Evolutionary conservation across 1,284 basidiomycete genomes (phyloP).

Genomic region (Golubevia pallescens): DNA sequence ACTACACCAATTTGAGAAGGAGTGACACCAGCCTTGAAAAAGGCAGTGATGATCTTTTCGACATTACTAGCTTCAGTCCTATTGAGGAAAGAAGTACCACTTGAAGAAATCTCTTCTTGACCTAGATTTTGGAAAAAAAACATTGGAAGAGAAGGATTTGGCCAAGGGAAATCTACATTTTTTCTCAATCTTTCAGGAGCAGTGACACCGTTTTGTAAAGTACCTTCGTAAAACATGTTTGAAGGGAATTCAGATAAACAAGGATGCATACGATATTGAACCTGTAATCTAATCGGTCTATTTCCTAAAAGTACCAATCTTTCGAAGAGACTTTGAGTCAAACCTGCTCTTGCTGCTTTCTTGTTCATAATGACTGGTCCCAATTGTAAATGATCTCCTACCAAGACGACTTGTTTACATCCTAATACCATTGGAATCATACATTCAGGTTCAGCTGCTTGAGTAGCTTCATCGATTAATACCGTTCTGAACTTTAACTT

Average conservation of each 20-base stretch:
- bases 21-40: conserved; percentile 97
- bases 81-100: conserved; percentile 97
- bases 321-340: conserved; percentile 97
- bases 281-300: conserved; percentile 94
- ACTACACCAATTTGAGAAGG: conserved; percentile 97
- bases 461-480: conserved; percentile 97
- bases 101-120: conserved; percentile 97
- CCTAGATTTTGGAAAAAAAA: conserved; percentile 99
- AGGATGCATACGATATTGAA: conserved; percentile 99
- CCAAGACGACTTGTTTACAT: conserved; percentile 97
- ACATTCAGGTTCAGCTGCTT: conserved; percentile 97
- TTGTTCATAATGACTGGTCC: conserved; percentile 99
- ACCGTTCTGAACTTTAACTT: conserved; percentile 99
- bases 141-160: conserved; percentile 96
- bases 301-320: conserved; percentile 93
- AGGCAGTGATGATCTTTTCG: conserved; percentile 99
- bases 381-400: conserved; percentile 96
- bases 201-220: conserved; percentile 97
- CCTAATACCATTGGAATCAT: conserved; percentile 99
- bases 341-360: conserved; percentile 94
- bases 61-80: conserved; percentile 98
- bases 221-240: conserved; percentile 99
- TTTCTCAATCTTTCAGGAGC: conserved; percentile 95
- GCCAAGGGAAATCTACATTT: conserved; percentile 99
- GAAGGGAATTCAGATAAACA: conserved; percentile 98